Percentiles rank a stretch among this genome's conserved stretches.
phyloP scores from a whole-genome alignment of 306 rosid species.

The Chamaecrista fasciculata region DNA sequence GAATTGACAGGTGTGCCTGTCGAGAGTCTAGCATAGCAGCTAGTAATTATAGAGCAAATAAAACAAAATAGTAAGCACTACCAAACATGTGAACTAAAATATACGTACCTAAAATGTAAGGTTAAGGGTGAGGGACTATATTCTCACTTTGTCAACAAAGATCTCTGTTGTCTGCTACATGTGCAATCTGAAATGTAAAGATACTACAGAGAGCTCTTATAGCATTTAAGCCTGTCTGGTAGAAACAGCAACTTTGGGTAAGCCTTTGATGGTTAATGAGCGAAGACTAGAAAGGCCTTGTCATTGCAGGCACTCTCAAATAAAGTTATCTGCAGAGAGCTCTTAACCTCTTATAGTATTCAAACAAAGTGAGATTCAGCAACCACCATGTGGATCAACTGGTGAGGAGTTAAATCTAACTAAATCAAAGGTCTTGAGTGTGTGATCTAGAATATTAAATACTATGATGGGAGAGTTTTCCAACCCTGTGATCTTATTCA shows the following conservation, averaged over 20 bases:
- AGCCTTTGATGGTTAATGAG: slow-evolving; percentile 33
- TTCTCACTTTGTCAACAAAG: neutral
- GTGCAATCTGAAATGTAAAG: slow-evolving; percentile 21
- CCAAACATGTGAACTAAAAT: neutral
- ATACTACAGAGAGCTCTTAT: slow-evolving; percentile 15
- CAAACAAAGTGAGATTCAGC: too few relatives aligned
- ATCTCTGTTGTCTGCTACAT: too few relatives aligned
- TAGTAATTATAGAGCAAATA: neutral
- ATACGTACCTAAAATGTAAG: neutral
- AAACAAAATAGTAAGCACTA: neutral
- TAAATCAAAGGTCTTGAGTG: too few relatives aligned
- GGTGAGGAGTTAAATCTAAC: too few relatives aligned
- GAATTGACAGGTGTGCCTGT: neutral
- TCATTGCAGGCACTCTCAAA: slow-evolving; percentile 19
- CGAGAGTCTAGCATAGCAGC: neutral
- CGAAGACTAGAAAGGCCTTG: slow-evolving; percentile 17
- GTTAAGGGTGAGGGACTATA: neutral
- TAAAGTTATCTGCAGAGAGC: too few relatives aligned
- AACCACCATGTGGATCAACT: too few relatives aligned
- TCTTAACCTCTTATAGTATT: too few relatives aligned
- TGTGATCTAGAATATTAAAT: too few relatives aligned
- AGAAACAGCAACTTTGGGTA: slow-evolving; percentile 13
- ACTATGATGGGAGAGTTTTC: too few relatives aligned
- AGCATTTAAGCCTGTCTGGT: slow-evolving; percentile 15
- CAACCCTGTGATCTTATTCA: too few relatives aligned